These are phyloP conservation scores for Trametes cinnabarina DNA, from an alignment of 768 basidiomycete species.

Conservation along the genomic window DNA sequence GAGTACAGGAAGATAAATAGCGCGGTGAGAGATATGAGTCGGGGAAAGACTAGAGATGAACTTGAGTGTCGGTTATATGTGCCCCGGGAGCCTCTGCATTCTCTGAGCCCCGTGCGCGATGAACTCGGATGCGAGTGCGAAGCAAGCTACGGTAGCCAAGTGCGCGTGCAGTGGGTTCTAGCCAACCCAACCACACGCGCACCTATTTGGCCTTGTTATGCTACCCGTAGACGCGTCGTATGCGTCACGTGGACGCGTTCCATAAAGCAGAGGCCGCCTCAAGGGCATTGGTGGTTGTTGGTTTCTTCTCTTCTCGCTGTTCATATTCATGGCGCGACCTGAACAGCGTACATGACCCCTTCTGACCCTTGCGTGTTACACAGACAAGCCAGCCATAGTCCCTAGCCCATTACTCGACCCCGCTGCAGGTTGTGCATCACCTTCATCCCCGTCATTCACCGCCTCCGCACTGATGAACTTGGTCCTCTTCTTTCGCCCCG, in stretches of 20 bases:
- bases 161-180: no score
- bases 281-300: not conserved
- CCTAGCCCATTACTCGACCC: slow-evolving; percentile 14
- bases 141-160: no score
- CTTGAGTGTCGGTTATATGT: not conserved
- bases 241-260: slow-evolving; percentile 14
- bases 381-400: not conserved
- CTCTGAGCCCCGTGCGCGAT: not conserved
- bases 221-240: slow-evolving; percentile 8
- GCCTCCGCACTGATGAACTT: slow-evolving; percentile 33
- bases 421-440: slow-evolving; percentile 15
- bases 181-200: slow-evolving; percentile 6
- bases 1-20: slow-evolving; percentile 8
- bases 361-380: not conserved
- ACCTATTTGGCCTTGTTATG: slow-evolving; percentile 13
- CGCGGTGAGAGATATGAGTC: not conserved
- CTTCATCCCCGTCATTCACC: slow-evolving; percentile 33
- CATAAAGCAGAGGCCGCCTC: not conserved
- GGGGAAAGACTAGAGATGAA: not conserved
- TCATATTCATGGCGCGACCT: no score
- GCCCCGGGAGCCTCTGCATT: not conserved
- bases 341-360: not conserved
- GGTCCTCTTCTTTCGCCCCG: slow-evolving; percentile 26
- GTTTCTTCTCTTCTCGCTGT: no score
- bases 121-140: not conserved